A percentile compares a stretch with the other conserved stretches of the same genome.
These are phyloP conservation scores for Pseudocercospora fuligena DNA, from an alignment of 2,329 filamentous ascomycete genomes.

Conservation along the genomic window DNA sequence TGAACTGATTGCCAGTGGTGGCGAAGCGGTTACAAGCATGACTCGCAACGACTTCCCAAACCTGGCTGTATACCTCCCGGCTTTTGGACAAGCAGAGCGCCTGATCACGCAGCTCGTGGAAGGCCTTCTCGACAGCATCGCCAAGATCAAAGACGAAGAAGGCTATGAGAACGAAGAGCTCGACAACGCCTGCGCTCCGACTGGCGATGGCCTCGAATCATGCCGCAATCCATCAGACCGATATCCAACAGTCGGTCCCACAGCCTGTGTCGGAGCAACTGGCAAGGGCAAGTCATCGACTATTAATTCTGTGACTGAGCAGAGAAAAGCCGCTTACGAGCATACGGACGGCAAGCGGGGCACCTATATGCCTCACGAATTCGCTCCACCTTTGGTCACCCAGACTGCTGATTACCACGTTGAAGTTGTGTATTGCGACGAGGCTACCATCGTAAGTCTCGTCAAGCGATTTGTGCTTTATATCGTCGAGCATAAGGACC, in stretches of 20 bases:
- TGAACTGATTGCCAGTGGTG: not conserved
- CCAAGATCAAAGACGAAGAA: not conserved
- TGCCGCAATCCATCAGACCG: slow-evolving; percentile 8
- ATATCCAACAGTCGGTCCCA: slow-evolving; percentile 9
- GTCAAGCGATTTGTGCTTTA: slow-evolving; percentile 3
- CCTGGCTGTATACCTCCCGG: slow-evolving; percentile 2
- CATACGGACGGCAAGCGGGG: slow-evolving; percentile 20
- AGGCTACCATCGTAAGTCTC: not conserved
- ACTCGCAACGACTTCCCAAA: not conserved
- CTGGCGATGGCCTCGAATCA: not conserved
- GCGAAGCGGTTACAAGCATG: not conserved
- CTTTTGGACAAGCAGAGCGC: slow-evolving; percentile 11
- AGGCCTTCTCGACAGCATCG: not conserved
- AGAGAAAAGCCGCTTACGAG: slow-evolving; percentile 15
- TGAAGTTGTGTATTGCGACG: slow-evolving; percentile 10
- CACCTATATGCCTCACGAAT: slow-evolving; percentile 21
- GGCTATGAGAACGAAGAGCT: slow-evolving; percentile 17
- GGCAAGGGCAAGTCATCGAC: slow-evolving; percentile 28
- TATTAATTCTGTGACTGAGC: slow-evolving; percentile 17
- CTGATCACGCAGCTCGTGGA: not conserved
- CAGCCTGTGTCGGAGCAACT: slow-evolving; percentile 19
- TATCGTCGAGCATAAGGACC: not conserved
- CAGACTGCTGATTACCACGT: slow-evolving; percentile 9
- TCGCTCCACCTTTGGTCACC: not conserved
- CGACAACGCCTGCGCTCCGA: not conserved